These are phyloP conservation scores for Aaosphaeria pasadenensis DNA, from an alignment of 2,329 filamentous ascomycete genomes.

Conservation along the genomic window DNA sequence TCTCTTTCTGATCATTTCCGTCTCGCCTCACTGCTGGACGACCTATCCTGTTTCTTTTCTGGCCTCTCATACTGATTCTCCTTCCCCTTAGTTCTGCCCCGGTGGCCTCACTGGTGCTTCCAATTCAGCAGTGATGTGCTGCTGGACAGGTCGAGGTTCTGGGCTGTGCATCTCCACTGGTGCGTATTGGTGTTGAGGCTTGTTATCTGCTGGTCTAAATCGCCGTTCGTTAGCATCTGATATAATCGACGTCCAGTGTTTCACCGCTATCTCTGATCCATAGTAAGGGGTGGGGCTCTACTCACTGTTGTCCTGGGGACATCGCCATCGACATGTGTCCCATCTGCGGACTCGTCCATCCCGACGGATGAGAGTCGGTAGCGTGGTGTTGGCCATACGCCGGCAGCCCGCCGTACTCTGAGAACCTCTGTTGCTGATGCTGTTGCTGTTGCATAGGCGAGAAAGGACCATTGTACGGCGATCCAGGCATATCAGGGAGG, in stretches of 20 bases:
- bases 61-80: too few species aligned
- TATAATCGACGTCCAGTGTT: neutral
- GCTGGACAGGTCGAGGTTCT: neutral
- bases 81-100: too few species aligned
- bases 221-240: neutral
- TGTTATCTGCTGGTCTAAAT: neutral
- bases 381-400: constrained; percentile 23
- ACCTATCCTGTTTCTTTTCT: too few species aligned
- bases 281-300: too few species aligned
- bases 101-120: neutral
- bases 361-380: constrained; percentile 18
- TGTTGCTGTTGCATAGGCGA: neutral
- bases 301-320: too few species aligned
- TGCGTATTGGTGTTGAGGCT: neutral
- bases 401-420: constrained; percentile 14
- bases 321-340: constrained; percentile 8
- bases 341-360: constrained; percentile 16
- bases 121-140: neutral
- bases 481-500: neutral
- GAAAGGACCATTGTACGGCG: neutral
- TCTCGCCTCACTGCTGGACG: too few species aligned
- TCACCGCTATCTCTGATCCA: neutral
- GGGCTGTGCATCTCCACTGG: neutral
- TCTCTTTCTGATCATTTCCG: too few species aligned
- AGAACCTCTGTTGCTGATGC: constrained; percentile 2